Percentiles rank a stretch among this genome's conserved stretches.
Conservation (phyloP, 129 eudicot genomes). For the Arctium lappa region DNA sequence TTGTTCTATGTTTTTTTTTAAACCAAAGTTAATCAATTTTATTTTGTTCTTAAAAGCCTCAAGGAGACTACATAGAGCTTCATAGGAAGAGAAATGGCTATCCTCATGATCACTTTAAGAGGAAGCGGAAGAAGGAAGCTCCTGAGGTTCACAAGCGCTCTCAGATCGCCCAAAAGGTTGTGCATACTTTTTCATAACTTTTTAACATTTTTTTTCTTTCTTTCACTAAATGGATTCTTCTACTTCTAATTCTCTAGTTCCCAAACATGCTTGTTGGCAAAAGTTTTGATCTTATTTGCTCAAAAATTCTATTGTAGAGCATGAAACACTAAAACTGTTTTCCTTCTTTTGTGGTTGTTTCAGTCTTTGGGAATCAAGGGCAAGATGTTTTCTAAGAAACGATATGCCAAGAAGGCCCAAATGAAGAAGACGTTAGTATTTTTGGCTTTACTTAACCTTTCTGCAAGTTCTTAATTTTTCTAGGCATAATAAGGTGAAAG, state of each 20-base stretch:
- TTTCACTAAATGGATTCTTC: background rate
- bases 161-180: constrained; percentile 64
- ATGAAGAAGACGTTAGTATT: constrained; percentile 85
- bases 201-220: too few relatives aligned
- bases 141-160: constrained; percentile 91
- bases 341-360: background rate
- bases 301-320: background rate
- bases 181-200: background rate
- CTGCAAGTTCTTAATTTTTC: background rate
- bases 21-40: background rate
- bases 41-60: constrained; percentile 54
- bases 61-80: constrained; percentile 91
- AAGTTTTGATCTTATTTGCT: background rate
- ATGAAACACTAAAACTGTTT: background rate
- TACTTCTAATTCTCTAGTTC: background rate
- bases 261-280: background rate
- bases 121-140: constrained; percentile 95
- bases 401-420: constrained; percentile 77
- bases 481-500: too few relatives aligned
- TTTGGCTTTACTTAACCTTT: background rate
- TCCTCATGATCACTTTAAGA: constrained; percentile 84
- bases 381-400: constrained; percentile 80
- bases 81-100: constrained; percentile 88
- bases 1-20: background rate
- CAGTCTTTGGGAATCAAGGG: constrained; percentile 95